phyloP scores from a whole-genome alignment of 2,329 filamentous ascomycete genomes.

The Curvularia lunata region DNA sequence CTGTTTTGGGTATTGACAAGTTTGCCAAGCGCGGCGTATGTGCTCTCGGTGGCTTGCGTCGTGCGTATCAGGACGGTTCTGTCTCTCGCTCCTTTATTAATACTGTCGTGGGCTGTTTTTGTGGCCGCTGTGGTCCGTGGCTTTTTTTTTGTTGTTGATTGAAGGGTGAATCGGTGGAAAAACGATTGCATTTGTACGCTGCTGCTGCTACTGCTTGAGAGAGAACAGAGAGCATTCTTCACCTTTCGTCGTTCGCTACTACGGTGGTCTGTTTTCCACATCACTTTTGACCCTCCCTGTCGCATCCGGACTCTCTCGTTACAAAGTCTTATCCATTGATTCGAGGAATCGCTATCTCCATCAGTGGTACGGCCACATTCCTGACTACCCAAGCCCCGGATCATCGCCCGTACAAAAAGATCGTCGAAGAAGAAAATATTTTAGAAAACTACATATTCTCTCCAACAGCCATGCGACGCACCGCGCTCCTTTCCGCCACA shows the following conservation, averaged over 20 bases:
- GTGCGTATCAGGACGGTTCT: not conserved
- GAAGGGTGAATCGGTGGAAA: not conserved
- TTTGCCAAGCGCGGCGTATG: not conserved
- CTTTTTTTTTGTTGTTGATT: not conserved
- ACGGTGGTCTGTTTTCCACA: not conserved
- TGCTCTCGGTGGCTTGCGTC: slow-evolving; percentile 1
- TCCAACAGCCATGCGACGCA: slow-evolving; percentile 10
- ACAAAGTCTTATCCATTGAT: not conserved
- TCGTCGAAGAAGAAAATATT: not conserved
- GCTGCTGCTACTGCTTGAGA: not conserved
- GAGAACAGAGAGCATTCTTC: not conserved
- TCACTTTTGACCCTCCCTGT: not conserved
- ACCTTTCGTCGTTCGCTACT: not conserved
- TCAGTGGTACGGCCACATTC: slow-evolving; percentile 1
- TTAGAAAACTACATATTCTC: not conserved
- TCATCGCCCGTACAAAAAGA: not conserved
- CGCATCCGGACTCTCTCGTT: not conserved
- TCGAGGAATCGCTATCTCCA: not conserved
- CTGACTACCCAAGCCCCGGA: not conserved
- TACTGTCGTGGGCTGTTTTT: not conserved
- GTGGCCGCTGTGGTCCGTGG: not conserved
- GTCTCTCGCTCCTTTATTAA: slow-evolving; percentile 3
- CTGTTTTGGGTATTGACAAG: slow-evolving; percentile 6
- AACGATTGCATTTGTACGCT: not conserved
- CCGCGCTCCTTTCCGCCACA: slow-evolving; percentile 6